Evolutionary conservation across 805 yeast genomes (phyloP).

Genomic region (Metschnikowia kunwiensis): DNA sequence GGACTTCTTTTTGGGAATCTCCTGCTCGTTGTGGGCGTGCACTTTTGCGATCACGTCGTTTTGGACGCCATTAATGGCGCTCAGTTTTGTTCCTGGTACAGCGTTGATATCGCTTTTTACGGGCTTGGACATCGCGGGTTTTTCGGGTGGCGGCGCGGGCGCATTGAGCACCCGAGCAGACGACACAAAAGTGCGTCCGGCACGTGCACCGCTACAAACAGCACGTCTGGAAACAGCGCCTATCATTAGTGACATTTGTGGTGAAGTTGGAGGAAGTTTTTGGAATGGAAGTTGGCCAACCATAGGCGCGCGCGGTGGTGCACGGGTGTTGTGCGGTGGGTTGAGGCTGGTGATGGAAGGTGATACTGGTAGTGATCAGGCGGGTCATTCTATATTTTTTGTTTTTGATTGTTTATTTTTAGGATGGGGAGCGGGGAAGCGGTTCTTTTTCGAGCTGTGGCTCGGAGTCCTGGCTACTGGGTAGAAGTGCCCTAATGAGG

Average conservation of each 20-base stretch:
- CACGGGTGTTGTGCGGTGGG: constrained; percentile 7
- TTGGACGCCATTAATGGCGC: constrained; percentile 8
- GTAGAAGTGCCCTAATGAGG: too few relatives aligned
- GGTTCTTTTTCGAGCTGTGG: too few relatives aligned
- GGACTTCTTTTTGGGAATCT: constrained; percentile 23
- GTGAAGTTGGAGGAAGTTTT: too few relatives aligned
- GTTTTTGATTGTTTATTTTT: too few relatives aligned
- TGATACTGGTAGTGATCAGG: too few relatives aligned
- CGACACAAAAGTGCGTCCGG: constrained; percentile 12
- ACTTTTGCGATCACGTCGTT: constrained; percentile 19
- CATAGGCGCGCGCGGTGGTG: not conserved
- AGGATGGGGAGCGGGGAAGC: too few relatives aligned
- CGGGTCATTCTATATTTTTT: too few relatives aligned
- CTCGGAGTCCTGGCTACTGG: too few relatives aligned
- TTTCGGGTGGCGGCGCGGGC: constrained; percentile 13
- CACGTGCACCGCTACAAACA: not conserved
- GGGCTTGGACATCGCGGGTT: constrained; percentile 18
- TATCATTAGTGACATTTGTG: constrained; percentile 7
- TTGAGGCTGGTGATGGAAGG: too few relatives aligned
- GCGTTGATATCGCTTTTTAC: constrained; percentile 12
- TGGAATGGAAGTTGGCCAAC: not conserved
- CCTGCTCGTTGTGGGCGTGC: constrained; percentile 16
- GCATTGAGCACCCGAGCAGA: constrained; percentile 13
- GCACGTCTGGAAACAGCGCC: constrained; percentile 12
- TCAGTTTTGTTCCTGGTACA: constrained; percentile 1